These are phyloP conservation scores for Thymus quinquecostatus DNA, from an alignment of 257 asterid species.

Conservation along the genomic window DNA sequence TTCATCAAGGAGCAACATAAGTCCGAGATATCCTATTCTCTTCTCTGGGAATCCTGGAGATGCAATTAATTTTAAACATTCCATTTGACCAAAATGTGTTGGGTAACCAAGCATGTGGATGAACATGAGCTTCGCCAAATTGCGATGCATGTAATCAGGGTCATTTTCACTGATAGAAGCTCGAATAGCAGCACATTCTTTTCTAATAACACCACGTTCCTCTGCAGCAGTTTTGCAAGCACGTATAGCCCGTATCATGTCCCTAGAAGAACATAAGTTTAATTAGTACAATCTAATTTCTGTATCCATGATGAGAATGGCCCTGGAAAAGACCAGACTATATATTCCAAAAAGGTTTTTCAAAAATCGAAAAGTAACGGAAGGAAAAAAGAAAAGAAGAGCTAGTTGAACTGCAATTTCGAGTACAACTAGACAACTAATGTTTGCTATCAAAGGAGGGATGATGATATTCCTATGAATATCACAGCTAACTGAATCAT, in stretches of 20 bases:
- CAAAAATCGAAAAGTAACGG: background rate
- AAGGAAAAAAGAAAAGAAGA: background rate
- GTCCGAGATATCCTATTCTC: slow-evolving; percentile 99
- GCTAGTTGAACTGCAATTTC: background rate
- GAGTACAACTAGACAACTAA: background rate
- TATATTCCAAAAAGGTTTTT: background rate
- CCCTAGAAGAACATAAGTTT: slow-evolving; percentile 59
- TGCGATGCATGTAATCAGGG: slow-evolving; percentile 90
- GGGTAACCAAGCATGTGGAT: slow-evolving; percentile 99
- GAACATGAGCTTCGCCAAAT: slow-evolving; percentile 98
- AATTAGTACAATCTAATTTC: background rate
- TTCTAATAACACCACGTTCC: slow-evolving; percentile 96
- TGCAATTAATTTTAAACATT: slow-evolving; percentile 93
- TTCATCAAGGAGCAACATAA: slow-evolving; percentile 98
- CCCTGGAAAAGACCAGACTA: background rate
- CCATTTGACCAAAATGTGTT: slow-evolving; percentile 99
- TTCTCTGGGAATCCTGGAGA: slow-evolving; percentile 98
- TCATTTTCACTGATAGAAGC: slow-evolving; percentile 92
- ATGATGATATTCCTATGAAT: background rate
- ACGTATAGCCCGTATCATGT: slow-evolving; percentile 97
- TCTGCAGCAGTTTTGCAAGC: slow-evolving; percentile 99
- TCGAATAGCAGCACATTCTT: slow-evolving; percentile 98
- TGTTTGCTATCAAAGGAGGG: background rate
- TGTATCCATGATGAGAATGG: slow-evolving; percentile 11
- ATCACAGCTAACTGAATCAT: slow-evolving; percentile 1